Evolutionary conservation across 1,284 basidiomycete genomes (phyloP).

Genomic region (Boletus calvinii): DNA sequence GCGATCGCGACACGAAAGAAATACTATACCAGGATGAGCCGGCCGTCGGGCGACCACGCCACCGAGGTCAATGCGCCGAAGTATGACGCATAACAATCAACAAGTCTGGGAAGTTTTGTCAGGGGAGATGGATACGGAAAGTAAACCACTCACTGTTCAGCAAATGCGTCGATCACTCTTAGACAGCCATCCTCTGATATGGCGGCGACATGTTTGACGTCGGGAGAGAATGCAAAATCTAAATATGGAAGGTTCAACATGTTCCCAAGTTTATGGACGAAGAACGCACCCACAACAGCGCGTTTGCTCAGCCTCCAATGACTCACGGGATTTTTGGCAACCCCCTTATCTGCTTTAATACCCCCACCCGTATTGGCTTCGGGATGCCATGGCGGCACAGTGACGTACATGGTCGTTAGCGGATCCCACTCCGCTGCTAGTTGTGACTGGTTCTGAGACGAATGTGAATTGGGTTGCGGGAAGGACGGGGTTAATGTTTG

Average conservation of each 20-base stretch:
- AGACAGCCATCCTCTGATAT: slow-evolving; percentile 89
- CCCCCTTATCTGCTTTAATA: slow-evolving; percentile 56
- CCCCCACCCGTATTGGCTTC: slow-evolving; percentile 41
- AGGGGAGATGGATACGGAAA: neutral
- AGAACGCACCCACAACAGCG: slow-evolving; percentile 65
- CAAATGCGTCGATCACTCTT: slow-evolving; percentile 81
- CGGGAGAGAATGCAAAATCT: slow-evolving; percentile 91
- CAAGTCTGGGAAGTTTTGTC: slow-evolving; percentile 51
- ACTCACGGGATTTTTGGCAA: slow-evolving; percentile 80
- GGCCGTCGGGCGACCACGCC: slow-evolving; percentile 93
- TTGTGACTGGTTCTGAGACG: slow-evolving; percentile 14
- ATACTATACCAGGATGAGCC: slow-evolving; percentile 78
- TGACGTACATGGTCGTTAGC: slow-evolving; percentile 72
- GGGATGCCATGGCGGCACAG: slow-evolving; percentile 80
- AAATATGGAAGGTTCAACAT: slow-evolving; percentile 4
- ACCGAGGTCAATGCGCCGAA: slow-evolving; percentile 89
- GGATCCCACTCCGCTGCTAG: slow-evolving; percentile 61
- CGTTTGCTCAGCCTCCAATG: slow-evolving; percentile 78
- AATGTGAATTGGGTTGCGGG: slow-evolving; percentile 11
- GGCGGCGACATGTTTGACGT: slow-evolving; percentile 81
- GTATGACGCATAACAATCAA: slow-evolving; percentile 90
- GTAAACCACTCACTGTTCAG: slow-evolving; percentile 67
- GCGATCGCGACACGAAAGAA: neutral
- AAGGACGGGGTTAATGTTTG: slow-evolving; percentile 15
- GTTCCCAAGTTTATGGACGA: slow-evolving; percentile 1